A percentile compares a stretch with the other conserved stretches of the same genome.
Conservation (phyloP, 805 yeast species). For the Tetrapisispora taiwanensis region DNA sequence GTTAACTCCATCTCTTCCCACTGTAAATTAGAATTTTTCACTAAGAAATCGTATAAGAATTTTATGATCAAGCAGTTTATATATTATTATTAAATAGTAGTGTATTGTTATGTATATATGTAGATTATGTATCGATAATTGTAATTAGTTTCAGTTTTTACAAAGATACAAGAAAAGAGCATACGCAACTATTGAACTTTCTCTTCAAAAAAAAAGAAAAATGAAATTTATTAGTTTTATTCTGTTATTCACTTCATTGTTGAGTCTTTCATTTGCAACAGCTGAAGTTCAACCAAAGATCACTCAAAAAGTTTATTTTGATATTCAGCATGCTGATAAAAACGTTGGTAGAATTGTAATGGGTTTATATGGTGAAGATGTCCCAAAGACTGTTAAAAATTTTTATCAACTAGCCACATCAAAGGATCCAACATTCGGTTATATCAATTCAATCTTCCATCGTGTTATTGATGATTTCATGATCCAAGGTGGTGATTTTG, state of each 20-base stretch:
- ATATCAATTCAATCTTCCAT: conserved; percentile 57
- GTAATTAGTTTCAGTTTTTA: no score
- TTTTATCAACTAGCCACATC: conserved; percentile 73
- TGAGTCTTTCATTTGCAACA: neutral
- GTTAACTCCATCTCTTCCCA: no score
- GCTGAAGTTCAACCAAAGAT: conserved; percentile 28
- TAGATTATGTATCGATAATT: no score
- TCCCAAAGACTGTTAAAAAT: conserved; percentile 83
- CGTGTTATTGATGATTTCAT: conserved; percentile 61
- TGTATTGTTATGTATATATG: no score
- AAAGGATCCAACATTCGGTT: conserved; percentile 57
- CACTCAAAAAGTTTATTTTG: conserved; percentile 79
- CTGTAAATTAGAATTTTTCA: no score
- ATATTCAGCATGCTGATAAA: conserved; percentile 70
- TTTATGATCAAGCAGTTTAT: no score
- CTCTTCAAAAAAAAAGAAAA: no score
- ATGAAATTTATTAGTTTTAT: neutral
- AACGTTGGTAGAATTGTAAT: conserved; percentile 71
- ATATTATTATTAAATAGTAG: no score
- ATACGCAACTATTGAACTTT: no score
- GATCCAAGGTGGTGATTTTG: conserved; percentile 79
- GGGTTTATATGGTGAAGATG: conserved; percentile 80
- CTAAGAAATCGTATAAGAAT: no score
- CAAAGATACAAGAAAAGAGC: no score
- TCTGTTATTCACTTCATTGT: neutral